phyloP scores from a whole-genome alignment of 2,329 filamentous ascomycete genomes.

The Karstenula rhodostoma region DNA sequence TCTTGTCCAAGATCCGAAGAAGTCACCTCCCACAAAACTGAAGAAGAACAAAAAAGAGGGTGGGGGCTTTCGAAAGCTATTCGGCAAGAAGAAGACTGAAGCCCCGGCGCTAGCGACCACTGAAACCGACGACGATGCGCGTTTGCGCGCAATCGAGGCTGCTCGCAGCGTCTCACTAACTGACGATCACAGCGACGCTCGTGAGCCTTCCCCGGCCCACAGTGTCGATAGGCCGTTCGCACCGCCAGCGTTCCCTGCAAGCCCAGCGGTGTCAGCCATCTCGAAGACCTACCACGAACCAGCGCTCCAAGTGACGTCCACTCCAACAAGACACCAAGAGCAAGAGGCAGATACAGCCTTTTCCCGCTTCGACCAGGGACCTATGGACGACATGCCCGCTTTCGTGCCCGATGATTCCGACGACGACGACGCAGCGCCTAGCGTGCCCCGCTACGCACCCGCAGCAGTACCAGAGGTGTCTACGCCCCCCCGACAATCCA shows the following conservation, averaged over 20 bases:
- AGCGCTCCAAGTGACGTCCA: slow-evolving; percentile 63
- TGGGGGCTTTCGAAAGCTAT: slow-evolving; percentile 51
- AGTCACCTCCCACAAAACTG: slow-evolving; percentile 44
- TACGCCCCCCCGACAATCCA: slow-evolving; percentile 30
- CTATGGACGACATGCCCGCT: slow-evolving; percentile 83
- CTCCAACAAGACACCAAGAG: slow-evolving; percentile 67
- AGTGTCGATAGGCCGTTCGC: slow-evolving; percentile 33
- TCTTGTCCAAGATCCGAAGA: slow-evolving; percentile 33
- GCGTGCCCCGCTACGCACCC: slow-evolving; percentile 29
- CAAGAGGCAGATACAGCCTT: slow-evolving; percentile 69
- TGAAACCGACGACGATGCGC: slow-evolving; percentile 29
- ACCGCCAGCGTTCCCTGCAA: slow-evolving; percentile 32
- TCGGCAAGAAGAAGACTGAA: slow-evolving; percentile 49
- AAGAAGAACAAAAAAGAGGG: slow-evolving; percentile 50
- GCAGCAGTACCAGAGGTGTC: slow-evolving; percentile 27
- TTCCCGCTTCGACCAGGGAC: slow-evolving; percentile 84
- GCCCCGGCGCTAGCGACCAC: slow-evolving; percentile 21
- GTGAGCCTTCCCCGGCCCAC: slow-evolving; percentile 36
- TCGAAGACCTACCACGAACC: slow-evolving; percentile 47
- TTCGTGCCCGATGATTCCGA: slow-evolving; percentile 68
- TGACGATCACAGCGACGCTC: slow-evolving; percentile 30
- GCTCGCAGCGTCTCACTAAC: slow-evolving; percentile 36
- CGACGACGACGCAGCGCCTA: slow-evolving; percentile 40
- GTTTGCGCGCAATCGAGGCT: slow-evolving; percentile 29
- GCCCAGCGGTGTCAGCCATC: slow-evolving; percentile 34